Conservation (phyloP, 441 rosid genomes). For the Kokia cookei region DNA sequence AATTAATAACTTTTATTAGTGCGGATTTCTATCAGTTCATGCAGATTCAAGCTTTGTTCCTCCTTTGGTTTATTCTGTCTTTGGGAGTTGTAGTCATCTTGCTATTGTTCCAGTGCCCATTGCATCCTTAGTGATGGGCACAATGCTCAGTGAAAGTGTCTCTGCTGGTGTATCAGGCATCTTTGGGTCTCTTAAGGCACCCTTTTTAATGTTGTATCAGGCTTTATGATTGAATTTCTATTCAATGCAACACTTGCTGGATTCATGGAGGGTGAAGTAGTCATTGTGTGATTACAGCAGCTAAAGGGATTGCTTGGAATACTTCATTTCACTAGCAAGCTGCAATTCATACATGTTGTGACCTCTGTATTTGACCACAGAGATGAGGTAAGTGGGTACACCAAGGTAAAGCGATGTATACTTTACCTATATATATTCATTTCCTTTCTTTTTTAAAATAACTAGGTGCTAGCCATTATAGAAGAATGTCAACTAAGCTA, state of each 20-base stretch:
- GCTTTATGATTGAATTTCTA: constrained; percentile 86
- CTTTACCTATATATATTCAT: background rate
- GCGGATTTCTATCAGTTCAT: background rate
- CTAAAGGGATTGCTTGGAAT: constrained; percentile 93
- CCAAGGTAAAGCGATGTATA: background rate
- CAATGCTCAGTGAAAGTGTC: constrained; percentile 79
- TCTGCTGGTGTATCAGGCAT: constrained; percentile 96
- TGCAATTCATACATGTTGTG: constrained; percentile 80
- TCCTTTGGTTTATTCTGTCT: constrained; percentile 75
- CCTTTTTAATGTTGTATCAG: constrained; percentile 20
- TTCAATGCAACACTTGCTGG: constrained; percentile 92
- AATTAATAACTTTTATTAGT: background rate
- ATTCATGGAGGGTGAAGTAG: constrained; percentile 95
- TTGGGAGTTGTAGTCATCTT: constrained; percentile 92
- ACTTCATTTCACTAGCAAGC: constrained; percentile 79
- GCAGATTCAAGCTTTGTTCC: constrained; percentile 99
- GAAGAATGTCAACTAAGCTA: background rate
- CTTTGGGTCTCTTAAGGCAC: constrained; percentile 85
- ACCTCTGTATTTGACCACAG: constrained; percentile 61
- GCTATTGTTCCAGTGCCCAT: constrained; percentile 97
- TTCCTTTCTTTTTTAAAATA: background rate
- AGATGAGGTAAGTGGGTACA: constrained; percentile 50
- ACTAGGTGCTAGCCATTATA: background rate
- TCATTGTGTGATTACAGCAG: constrained; percentile 90
- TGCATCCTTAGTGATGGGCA: constrained; percentile 93